Conservation (phyloP, 2,329 filamentous ascomycete species). For the Penicillium sp. region DNA sequence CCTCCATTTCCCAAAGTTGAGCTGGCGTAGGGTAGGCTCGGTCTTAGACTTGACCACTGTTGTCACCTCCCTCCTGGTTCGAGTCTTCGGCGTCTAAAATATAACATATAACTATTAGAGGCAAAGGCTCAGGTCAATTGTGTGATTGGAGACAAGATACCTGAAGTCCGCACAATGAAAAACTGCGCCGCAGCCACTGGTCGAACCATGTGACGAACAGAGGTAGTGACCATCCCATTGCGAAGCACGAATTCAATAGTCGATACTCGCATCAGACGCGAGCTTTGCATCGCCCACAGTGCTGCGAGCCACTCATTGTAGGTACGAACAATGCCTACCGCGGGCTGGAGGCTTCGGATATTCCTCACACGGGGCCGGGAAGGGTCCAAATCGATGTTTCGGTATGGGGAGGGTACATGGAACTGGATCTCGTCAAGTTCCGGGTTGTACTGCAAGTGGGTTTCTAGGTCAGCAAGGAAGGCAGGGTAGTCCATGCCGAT, state of each 20-base stretch:
- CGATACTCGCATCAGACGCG: background rate
- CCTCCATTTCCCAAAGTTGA: background rate
- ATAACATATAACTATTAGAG: background rate
- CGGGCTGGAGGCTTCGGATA: background rate
- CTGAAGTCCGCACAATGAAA: background rate
- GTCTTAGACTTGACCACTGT: too few species aligned
- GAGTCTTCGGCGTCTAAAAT: too few species aligned
- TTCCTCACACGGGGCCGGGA: background rate
- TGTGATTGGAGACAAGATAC: background rate
- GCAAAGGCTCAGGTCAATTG: background rate
- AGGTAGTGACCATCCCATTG: background rate
- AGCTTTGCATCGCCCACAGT: background rate
- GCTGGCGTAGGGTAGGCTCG: too few species aligned
- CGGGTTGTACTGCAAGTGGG: background rate
- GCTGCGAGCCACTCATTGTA: background rate
- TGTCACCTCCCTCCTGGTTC: background rate
- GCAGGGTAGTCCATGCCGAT: background rate
- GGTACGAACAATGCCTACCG: background rate
- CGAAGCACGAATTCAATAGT: background rate
- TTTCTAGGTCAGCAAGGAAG: background rate
- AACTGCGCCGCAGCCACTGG: background rate
- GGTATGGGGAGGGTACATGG: background rate
- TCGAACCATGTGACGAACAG: background rate
- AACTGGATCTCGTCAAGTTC: background rate
- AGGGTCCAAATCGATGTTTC: background rate